Evolutionary conservation across 495 filamentous ascomycete genomes (phyloP).

Genomic region (Bacidia gigantensis): DNA sequence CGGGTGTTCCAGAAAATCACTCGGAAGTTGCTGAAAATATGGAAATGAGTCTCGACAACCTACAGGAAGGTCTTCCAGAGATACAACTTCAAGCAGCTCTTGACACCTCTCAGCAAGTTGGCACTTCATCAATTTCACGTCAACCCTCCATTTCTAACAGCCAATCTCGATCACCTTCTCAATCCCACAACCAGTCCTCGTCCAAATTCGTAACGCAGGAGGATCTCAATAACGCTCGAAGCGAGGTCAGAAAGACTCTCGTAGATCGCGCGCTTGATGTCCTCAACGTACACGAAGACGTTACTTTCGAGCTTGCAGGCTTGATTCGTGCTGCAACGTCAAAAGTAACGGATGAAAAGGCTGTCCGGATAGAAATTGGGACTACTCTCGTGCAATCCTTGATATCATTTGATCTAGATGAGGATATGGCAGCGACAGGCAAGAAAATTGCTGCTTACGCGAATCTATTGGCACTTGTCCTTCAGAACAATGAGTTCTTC

Average conservation of each 20-base stretch:
- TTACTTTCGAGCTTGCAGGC: conserved; percentile 84
- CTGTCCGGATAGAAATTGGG: conserved; percentile 60
- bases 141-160: neutral
- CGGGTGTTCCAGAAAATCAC: conserved; percentile 16
- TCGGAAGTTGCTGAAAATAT: conserved; percentile 19
- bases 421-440: conserved; percentile 52
- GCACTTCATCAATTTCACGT: neutral
- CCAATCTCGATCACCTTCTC: conserved; percentile 1
- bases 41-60: conserved; percentile 30
- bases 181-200: neutral
- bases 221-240: conserved; percentile 68
- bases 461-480: conserved; percentile 76
- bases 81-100: conserved; percentile 7
- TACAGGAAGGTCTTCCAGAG: conserved; percentile 13
- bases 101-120: neutral
- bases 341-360: conserved; percentile 50
- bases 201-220: conserved; percentile 51
- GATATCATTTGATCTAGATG: conserved; percentile 65
- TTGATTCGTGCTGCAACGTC: conserved; percentile 65
- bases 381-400: conserved; percentile 74
- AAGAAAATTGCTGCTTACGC: conserved; percentile 88
- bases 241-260: conserved; percentile 55
- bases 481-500: conserved; percentile 75
- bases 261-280: conserved; percentile 86
- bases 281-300: conserved; percentile 69